Percentiles rank a stretch among this genome's conserved stretches.
These are phyloP conservation scores for Celoporthe dispersa DNA, from an alignment of 2,329 filamentous ascomycete genomes.

Conservation along the genomic window DNA sequence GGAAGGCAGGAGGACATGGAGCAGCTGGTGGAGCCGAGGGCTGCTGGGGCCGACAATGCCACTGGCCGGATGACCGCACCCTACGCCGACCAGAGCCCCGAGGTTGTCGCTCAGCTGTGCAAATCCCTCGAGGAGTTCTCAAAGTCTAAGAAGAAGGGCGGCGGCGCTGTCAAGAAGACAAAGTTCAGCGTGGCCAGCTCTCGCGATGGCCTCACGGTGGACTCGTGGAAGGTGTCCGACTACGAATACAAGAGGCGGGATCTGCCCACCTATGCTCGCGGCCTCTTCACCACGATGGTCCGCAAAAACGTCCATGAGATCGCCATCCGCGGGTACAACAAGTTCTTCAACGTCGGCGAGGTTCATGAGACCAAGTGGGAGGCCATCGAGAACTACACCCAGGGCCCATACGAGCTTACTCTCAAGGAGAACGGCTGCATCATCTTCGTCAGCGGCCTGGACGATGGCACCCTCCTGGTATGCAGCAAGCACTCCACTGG, in stretches of 20 bases:
- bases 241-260: conserved; percentile 92
- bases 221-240: conserved; percentile 93
- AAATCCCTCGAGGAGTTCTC: conserved; percentile 62
- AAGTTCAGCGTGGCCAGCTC: conserved; percentile 71
- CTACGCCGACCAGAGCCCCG: conserved; percentile 69
- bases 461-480: conserved; percentile 88
- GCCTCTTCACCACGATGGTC: conserved; percentile 84
- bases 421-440: conserved; percentile 99
- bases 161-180: conserved; percentile 79
- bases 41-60: conserved; percentile 11
- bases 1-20: conserved; percentile 15
- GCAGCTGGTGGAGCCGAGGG: conserved; percentile 15
- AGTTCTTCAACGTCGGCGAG: conserved; percentile 96
- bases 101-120: conserved; percentile 70
- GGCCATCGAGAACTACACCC: conserved; percentile 75
- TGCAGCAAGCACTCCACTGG: conserved; percentile 99
- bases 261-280: conserved; percentile 89
- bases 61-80: conserved; percentile 55
- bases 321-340: conserved; percentile 89
- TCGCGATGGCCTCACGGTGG: conserved; percentile 68
- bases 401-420: conserved; percentile 90
- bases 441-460: conserved; percentile 91
- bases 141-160: conserved; percentile 60
- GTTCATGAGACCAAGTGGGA: conserved; percentile 81
- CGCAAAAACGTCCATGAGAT: conserved; percentile 73